Conservation (phyloP, 495 filamentous ascomycete genomes). For the Aspergillus hancockii region DNA sequence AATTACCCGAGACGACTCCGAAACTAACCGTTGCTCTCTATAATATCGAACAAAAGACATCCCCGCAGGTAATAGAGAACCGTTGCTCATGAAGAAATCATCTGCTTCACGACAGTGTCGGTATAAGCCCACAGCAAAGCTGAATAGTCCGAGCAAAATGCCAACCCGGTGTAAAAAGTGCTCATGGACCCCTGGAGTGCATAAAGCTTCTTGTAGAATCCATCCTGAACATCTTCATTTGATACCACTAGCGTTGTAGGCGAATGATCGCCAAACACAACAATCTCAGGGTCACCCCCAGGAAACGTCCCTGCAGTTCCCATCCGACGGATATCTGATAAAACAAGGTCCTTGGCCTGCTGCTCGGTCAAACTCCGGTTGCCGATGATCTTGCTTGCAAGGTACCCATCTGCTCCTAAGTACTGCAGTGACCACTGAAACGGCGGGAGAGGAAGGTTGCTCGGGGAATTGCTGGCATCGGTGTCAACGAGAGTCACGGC, state of each 20-base stretch:
- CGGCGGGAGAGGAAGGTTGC: slow-evolving; percentile 9
- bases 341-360: slow-evolving; percentile 8
- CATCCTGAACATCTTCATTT: slow-evolving; percentile 25
- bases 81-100: background rate
- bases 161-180: slow-evolving; percentile 39
- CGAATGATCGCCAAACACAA: slow-evolving; percentile 28
- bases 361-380: slow-evolving; percentile 5
- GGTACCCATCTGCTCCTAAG: slow-evolving; percentile 9
- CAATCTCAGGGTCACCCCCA: slow-evolving; percentile 18
- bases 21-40: no score
- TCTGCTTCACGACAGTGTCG: background rate
- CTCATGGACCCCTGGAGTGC: slow-evolving; percentile 36
- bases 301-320: slow-evolving; percentile 11
- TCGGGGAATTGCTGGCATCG: slow-evolving; percentile 1
- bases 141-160: slow-evolving; percentile 30
- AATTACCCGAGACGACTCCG: no score
- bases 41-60: no score
- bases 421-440: slow-evolving; percentile 11
- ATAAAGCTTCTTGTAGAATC: slow-evolving; percentile 41
- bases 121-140: slow-evolving; percentile 30
- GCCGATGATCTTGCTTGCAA: slow-evolving; percentile 10
- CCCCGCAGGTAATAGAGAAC: no score
- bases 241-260: slow-evolving; percentile 32
- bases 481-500: slow-evolving; percentile 14
- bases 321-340: slow-evolving; percentile 10